Percentiles rank a stretch among this genome's conserved stretches.
Evolutionary conservation across 441 rosid genomes (phyloP).

Genomic region (Biscutella auriculata): DNA sequence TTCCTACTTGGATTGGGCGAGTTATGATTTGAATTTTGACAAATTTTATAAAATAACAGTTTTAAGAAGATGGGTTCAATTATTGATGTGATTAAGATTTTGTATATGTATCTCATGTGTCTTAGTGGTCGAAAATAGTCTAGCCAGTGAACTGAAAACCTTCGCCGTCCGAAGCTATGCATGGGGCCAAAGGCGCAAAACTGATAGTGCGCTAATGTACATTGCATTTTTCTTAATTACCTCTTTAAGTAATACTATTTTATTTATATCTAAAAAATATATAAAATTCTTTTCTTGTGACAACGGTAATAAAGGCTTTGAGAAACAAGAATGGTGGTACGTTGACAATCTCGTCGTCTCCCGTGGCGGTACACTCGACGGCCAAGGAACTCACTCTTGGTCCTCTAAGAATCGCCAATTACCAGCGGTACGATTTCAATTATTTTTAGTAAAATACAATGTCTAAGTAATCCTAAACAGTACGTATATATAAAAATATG

Average conservation of each 20-base stretch:
- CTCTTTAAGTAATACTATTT: too few relatives aligned
- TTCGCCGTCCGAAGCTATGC: background rate
- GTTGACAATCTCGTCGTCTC: background rate
- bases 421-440: background rate
- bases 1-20: too few relatives aligned
- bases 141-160: background rate
- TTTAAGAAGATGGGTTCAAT: background rate
- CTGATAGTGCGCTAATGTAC: background rate
- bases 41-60: background rate
- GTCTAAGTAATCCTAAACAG: too few relatives aligned
- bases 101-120: background rate
- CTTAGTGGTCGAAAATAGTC: background rate
- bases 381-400: slow-evolving; percentile 5
- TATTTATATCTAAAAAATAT: too few relatives aligned
- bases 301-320: too few relatives aligned
- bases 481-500: too few relatives aligned
- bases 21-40: too few relatives aligned
- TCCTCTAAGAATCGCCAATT: background rate
- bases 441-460: background rate
- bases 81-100: background rate
- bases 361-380: background rate
- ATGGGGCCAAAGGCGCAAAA: slow-evolving; percentile 9
- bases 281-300: too few relatives aligned
- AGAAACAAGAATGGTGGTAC: too few relatives aligned
- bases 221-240: background rate